Evolutionary conservation across 257 asterid genomes (phyloP), one percentile per base, ranked within the genome.

Genomic region (Solanum appendiculatum): DNA sequence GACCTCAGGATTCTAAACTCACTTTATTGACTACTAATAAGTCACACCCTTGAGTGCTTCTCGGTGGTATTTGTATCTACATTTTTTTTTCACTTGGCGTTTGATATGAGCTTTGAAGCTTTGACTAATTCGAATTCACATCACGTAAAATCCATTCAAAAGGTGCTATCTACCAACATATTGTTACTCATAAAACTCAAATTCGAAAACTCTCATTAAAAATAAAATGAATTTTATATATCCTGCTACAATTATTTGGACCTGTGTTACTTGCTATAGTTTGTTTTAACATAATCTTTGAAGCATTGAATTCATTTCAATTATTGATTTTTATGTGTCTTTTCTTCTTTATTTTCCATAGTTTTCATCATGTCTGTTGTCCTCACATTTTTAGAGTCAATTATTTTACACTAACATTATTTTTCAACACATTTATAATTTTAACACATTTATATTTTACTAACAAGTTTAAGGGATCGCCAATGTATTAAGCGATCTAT

Each of bases 221-320:
- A 33, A 31, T 54, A 31, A 34, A 70, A 34, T 33, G 25, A 16
- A 63, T 16, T 16, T 23, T 16, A 70, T 69, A 20, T 31, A 9
- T 33, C 18, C 42, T 69, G 15, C 39, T 15, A 69, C 13, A 33
- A 69, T 64, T 46, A 18, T 78, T 78, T 40, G 36, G 18, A 23
- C 34, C 34, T 40, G 9, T 75, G 5, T 40, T 40, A 40, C 54
- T 74, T 74, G 20, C n/a, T 69, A 15, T 51, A 75, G 34, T 42
- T 75, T 8, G 37, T 46, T 37, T 40, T 23, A 63, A 37, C 48
- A 82, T 58, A 87, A 68, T 48, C 34, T 70, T 80, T 11, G 87
- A 27, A 86, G 73, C 85, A 86, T 74, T 31, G 74, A 51, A 63
- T 86, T 85, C 85, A 56, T 58, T 81, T 75, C 74, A 37, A 86